A percentile compares a stretch with the other conserved stretches of the same genome.
Evolutionary conservation across 352 stramenopile genomes (phyloP).

Genomic region (Phytophthora pluvialis): DNA sequence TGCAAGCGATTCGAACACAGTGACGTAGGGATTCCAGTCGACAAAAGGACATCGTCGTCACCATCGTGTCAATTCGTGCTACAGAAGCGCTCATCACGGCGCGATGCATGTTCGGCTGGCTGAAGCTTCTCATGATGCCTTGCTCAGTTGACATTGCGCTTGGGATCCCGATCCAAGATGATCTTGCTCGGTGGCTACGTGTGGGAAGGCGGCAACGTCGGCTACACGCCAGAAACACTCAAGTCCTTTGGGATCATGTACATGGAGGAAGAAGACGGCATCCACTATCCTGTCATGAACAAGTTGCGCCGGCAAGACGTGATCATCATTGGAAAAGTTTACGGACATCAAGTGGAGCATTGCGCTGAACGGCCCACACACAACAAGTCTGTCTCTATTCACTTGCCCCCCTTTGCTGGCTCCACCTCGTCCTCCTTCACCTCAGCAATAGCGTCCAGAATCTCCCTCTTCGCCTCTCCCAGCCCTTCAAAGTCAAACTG

Average conservation of each 20-base stretch:
- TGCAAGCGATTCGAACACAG: too few species aligned
- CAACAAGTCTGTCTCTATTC: constrained; percentile 14
- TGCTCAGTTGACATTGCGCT: constrained; percentile 14
- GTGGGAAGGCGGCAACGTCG: neutral
- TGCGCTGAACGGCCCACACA: neutral
- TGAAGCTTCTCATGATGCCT: constrained; percentile 2
- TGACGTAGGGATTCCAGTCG: too few species aligned
- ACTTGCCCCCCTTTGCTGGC: constrained; percentile 1
- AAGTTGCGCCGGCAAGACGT: constrained; percentile 13
- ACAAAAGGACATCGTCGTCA: constrained; percentile 1
- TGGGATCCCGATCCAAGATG: constrained; percentile 11
- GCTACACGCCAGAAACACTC: constrained; percentile 2
- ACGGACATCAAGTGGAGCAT: neutral
- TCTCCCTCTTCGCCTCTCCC: constrained; percentile 28
- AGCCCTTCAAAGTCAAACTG: constrained; percentile 38
- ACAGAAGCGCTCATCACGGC: constrained; percentile 1
- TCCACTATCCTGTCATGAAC: neutral
- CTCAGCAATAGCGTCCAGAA: constrained; percentile 18
- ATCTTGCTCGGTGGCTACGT: constrained; percentile 7
- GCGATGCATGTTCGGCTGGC: constrained; percentile 7
- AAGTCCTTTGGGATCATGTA: constrained; percentile 10
- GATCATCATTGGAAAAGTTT: constrained; percentile 4
- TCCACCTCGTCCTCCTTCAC: constrained; percentile 20
- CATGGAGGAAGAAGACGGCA: constrained; percentile 7
- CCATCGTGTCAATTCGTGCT: constrained; percentile 17